Percentiles rank a stretch among this genome's conserved stretches.
These are phyloP conservation scores for Clarireedia paspali DNA, from an alignment of 2,329 filamentous ascomycete genomes.

Conservation along the genomic window DNA sequence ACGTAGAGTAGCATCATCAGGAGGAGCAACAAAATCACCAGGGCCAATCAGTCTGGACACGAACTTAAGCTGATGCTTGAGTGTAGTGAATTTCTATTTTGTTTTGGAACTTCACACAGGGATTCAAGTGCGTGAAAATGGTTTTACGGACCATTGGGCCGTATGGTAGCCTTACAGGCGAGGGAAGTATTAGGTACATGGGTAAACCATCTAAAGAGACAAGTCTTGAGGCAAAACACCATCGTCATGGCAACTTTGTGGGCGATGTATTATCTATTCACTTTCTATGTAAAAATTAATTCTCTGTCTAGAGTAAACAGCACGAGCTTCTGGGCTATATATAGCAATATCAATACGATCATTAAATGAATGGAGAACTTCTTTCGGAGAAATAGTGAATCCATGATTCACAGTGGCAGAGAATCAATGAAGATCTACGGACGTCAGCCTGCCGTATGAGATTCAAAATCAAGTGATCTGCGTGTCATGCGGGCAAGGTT, in stretches of 20 bases:
- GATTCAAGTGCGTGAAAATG: neutral
- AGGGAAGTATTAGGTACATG: neutral
- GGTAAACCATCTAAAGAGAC: neutral
- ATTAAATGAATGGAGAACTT: neutral
- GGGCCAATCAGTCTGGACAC: neutral
- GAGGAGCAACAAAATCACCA: conserved; percentile 5
- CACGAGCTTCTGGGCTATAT: neutral
- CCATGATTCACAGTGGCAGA: neutral
- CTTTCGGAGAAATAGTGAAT: neutral
- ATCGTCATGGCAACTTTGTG: neutral
- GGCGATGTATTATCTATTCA: neutral
- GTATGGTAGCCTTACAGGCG: neutral
- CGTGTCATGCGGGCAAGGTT: neutral
- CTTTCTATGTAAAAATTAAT: conserved; percentile 1
- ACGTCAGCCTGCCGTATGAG: too few relatives aligned
- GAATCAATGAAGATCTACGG: too few relatives aligned
- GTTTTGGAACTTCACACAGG: neutral
- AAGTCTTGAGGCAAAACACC: neutral
- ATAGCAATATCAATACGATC: neutral
- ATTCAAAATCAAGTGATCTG: conserved; percentile 1
- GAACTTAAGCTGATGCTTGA: neutral
- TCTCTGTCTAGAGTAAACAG: neutral
- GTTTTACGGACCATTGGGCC: neutral
- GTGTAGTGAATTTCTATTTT: neutral
- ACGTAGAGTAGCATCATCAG: conserved; percentile 10